Evolutionary conservation across 2,329 filamentous ascomycete species (phyloP).

Genomic region (Penicillium corylophilum): DNA sequence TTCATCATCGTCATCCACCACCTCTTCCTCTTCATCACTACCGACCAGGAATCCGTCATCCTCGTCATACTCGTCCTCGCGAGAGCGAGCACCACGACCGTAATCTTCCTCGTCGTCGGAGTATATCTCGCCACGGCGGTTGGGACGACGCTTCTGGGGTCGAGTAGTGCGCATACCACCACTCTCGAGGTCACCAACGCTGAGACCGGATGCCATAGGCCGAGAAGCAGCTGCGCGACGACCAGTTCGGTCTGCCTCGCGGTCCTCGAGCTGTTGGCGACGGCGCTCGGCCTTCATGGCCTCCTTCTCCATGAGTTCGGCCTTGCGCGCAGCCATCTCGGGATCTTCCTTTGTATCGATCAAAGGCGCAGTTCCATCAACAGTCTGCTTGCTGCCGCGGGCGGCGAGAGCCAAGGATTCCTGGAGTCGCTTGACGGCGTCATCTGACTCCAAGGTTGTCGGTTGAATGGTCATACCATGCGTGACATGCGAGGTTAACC

Average conservation of each 20-base stretch:
- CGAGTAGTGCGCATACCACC: slow-evolving; percentile 48
- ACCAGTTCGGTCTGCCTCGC: slow-evolving; percentile 54
- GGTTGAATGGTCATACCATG: slow-evolving; percentile 58
- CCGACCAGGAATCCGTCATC: slow-evolving; percentile 72
- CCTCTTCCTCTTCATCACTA: slow-evolving; percentile 51
- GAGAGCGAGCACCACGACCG: slow-evolving; percentile 48
- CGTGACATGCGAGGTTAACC: slow-evolving; percentile 63
- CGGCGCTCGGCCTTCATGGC: slow-evolving; percentile 55
- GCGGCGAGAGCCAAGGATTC: slow-evolving; percentile 58
- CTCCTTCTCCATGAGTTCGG: slow-evolving; percentile 60
- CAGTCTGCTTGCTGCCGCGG: slow-evolving; percentile 51
- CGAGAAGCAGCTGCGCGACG: slow-evolving; percentile 47
- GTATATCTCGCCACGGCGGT: slow-evolving; percentile 50
- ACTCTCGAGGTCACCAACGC: slow-evolving; percentile 58
- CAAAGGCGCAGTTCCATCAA: slow-evolving; percentile 55
- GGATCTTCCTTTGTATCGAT: slow-evolving; percentile 62
- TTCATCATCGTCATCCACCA: slow-evolving; percentile 46
- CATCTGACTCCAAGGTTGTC: slow-evolving; percentile 56
- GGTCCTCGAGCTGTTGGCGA: slow-evolving; percentile 55
- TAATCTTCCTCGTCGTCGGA: slow-evolving; percentile 52
- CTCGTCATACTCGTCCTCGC: slow-evolving; percentile 80
- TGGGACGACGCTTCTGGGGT: slow-evolving; percentile 40
- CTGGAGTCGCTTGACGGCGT: slow-evolving; percentile 62
- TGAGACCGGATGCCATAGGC: slow-evolving; percentile 52
- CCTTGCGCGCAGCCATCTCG: slow-evolving; percentile 59